Conservation (phyloP, 805 yeast species). For the Debaryomyces hansenii region DNA sequence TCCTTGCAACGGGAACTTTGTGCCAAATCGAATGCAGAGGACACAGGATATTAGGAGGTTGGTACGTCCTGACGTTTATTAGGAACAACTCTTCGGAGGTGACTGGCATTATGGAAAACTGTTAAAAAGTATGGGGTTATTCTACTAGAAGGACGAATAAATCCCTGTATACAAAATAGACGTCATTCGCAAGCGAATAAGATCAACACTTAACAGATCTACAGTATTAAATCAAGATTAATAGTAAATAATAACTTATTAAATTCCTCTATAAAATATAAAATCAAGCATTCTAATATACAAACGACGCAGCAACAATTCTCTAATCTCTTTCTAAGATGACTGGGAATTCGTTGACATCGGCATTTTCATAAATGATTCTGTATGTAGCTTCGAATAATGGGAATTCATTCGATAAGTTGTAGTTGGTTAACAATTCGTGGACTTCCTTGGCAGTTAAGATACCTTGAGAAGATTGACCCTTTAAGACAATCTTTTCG, state of each 20-base stretch:
- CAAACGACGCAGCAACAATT: neutral
- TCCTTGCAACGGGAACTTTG: slow-evolving; percentile 58
- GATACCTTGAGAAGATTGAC: slow-evolving; percentile 48
- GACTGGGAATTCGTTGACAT: slow-evolving; percentile 41
- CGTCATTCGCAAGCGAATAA: too few species aligned
- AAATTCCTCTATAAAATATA: neutral
- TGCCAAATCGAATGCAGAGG: slow-evolving; percentile 54
- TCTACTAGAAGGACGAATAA: too few species aligned
- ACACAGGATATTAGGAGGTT: slow-evolving; percentile 32
- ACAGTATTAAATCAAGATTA: too few species aligned
- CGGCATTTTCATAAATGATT: slow-evolving; percentile 40
- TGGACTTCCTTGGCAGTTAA: slow-evolving; percentile 48
- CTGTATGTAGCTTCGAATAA: slow-evolving; percentile 48
- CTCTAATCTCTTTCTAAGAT: slow-evolving; percentile 29
- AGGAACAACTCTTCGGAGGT: slow-evolving; percentile 20
- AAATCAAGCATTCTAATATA: neutral
- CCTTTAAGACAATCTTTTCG: slow-evolving; percentile 44
- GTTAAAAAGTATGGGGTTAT: neutral
- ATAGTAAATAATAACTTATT: neutral
- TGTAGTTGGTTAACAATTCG: slow-evolving; percentile 39
- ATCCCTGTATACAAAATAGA: neutral
- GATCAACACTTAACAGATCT: too few species aligned
- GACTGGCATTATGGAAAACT: neutral
- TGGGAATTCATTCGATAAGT: slow-evolving; percentile 38
- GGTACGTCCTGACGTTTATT: slow-evolving; percentile 31